Percentiles rank a stretch among this genome's conserved stretches.
Evolutionary conservation across 2,329 filamentous ascomycete species (phyloP).

Genomic region (Chrysoporthe cubensis): DNA sequence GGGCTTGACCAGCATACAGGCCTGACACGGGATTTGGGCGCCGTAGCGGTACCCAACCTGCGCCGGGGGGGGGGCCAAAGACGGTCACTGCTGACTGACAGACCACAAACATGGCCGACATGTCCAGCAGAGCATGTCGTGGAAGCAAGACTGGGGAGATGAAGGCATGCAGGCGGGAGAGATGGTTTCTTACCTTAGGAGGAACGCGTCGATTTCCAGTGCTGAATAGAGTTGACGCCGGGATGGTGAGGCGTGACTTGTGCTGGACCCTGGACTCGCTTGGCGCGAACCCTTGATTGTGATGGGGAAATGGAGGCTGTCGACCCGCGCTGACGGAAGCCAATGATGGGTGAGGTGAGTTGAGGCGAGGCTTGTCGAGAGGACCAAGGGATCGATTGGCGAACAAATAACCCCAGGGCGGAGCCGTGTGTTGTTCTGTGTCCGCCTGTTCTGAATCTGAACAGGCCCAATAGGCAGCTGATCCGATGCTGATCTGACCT

Average conservation of each 20-base stretch:
- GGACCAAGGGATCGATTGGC: constrained; percentile 8
- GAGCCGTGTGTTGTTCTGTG: constrained; percentile 3
- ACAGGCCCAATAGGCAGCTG: neutral
- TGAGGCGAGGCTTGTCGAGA: constrained; percentile 3
- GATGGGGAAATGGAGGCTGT: neutral
- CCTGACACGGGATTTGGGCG: neutral
- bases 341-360: constrained; percentile 10
- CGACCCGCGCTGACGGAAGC: constrained; percentile 19
- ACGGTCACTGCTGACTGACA: constrained; percentile 5
- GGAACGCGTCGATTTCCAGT: neutral
- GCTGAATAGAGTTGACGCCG: neutral
- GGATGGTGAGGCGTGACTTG: neutral
- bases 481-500: neutral
- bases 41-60: constrained; percentile 11
- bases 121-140: neutral
- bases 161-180: neutral
- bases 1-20: constrained; percentile 13
- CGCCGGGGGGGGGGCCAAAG: neutral
- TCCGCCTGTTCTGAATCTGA: neutral
- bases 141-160: too few species aligned
- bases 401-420: constrained; percentile 8
- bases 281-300: neutral
- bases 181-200: neutral
- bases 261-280: constrained; percentile 3
- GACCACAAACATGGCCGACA: neutral